Evolutionary conservation across 495 filamentous ascomycete species (phyloP), one percentile per base, ranked within the genome.

Genomic region (Thozetella sp.): DNA sequence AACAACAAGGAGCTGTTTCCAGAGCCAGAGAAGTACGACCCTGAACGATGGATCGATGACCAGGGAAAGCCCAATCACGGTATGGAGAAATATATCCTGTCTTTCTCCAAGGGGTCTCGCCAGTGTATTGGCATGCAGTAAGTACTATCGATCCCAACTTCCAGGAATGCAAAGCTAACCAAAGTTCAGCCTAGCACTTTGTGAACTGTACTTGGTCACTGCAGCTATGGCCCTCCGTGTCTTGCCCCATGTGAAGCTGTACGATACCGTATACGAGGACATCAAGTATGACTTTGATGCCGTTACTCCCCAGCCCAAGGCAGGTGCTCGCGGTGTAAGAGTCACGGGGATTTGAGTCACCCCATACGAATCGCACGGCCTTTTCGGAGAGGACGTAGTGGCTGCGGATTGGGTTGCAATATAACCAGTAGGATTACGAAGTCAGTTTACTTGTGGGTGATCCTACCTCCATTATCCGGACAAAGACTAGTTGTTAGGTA

Each of bases 101-200:
- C 52, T 1, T 63, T 63, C 15, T 59, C 56, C 34, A 23, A 26
- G 11, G 61, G 57, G 20, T 59, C 56, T 24, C 58, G 61, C 26
- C 45, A 53, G 27, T 63, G 61, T n/a, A 2, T 59, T 23, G 61
- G 61, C 22, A 63, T 60, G 15, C 58, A 63, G 57, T 60, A 45
- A 59, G 62, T 46, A 1, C 20, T 37, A 6, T 6, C 15, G 30
- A 37, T 37, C 30, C 30, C 15, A 15, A 37, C 30, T 37, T 6
- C 6, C 30, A 37, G 30, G 6, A 6, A 37, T 37, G 30, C 30
- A 37, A 37, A 6, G 30, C 30, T 37, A 37, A 37, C 30, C 15
- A 37, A 37, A 15, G 30, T 15, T 6, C 15, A 37, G 30, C 15
- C 30, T 37, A 6, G 15, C 30, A 15, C 30, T 37, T 37, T 37